These are phyloP conservation scores for Polymyxa betae DNA, from an alignment of 208 protist genomes.

Conservation along the genomic window DNA sequence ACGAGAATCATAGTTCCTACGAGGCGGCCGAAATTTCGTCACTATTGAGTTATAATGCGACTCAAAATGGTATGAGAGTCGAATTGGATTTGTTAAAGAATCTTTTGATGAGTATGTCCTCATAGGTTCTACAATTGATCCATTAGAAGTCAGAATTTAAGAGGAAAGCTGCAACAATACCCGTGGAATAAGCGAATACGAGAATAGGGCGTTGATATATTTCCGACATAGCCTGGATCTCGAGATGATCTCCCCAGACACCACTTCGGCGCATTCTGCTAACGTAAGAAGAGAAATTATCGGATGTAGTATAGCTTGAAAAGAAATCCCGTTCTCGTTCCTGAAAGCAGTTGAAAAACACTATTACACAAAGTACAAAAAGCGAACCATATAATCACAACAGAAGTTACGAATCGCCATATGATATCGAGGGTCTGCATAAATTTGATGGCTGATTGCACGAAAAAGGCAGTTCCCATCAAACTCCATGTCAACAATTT, in stretches of 20 bases:
- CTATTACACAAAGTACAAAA: not conserved
- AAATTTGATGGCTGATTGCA: constrained; percentile 59
- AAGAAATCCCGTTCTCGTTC: constrained; percentile 58
- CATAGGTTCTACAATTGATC: constrained; percentile 45
- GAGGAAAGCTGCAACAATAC: not conserved
- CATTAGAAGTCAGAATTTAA: not conserved
- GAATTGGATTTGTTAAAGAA: constrained; percentile 47
- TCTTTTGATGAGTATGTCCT: constrained; percentile 48
- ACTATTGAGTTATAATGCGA: constrained; percentile 62
- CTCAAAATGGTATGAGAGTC: constrained; percentile 59
- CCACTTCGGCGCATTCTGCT: constrained; percentile 52
- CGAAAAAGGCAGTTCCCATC: constrained; percentile 69
- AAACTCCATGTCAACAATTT: constrained; percentile 56
- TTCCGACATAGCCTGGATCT: constrained; percentile 66
- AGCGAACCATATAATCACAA: constrained; percentile 53
- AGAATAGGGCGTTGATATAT: constrained; percentile 61
- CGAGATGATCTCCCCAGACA: constrained; percentile 62
- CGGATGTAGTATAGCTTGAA: constrained; percentile 51
- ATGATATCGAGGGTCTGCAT: constrained; percentile 59
- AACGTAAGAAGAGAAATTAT: constrained; percentile 56
- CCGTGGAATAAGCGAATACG: constrained; percentile 57
- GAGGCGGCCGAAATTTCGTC: not conserved
- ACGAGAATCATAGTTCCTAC: not conserved
- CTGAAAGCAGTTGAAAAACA: not conserved
- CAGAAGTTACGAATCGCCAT: constrained; percentile 44